Percentiles rank a stretch among this genome's conserved stretches.
Conservation (phyloP, 2,329 filamentous ascomycete species). For the Phaeosphaeria sp. region DNA sequence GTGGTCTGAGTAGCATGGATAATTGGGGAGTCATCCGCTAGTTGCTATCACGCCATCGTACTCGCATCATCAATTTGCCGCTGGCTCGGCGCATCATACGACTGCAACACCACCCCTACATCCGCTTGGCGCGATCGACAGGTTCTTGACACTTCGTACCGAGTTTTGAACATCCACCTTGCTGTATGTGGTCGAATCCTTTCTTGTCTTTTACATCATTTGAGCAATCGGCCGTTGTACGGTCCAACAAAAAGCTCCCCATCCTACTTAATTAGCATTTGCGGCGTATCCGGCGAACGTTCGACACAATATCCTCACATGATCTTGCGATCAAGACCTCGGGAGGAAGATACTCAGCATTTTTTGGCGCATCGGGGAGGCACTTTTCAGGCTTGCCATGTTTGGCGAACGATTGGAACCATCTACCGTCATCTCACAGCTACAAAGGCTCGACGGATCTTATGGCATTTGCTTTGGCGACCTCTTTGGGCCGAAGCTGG, state of each 20-base stretch:
- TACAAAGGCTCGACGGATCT: background rate
- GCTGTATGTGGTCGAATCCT: background rate
- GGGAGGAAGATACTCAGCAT: background rate
- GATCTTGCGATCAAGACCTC: background rate
- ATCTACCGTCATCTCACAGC: background rate
- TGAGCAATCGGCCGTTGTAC: background rate
- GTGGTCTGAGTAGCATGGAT: slow-evolving; percentile 64
- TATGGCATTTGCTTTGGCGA: background rate
- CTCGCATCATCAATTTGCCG: background rate
- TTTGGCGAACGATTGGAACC: background rate
- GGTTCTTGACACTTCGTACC: background rate
- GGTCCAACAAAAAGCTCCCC: background rate
- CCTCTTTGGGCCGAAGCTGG: slow-evolving; percentile 4
- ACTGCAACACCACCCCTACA: background rate
- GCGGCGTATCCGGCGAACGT: background rate
- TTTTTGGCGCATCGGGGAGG: background rate
- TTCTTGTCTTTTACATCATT: background rate
- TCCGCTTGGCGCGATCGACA: background rate
- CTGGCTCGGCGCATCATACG: slow-evolving; percentile 1
- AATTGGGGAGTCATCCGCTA: slow-evolving; percentile 84
- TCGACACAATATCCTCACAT: background rate
- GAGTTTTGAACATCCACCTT: background rate
- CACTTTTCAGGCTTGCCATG: background rate
- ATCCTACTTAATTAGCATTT: slow-evolving; percentile 1
- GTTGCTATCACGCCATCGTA: background rate